A percentile compares a stretch with the other conserved stretches of the same genome.
These are phyloP conservation scores for Colletotrichum sp. DNA, from an alignment of 2,329 filamentous ascomycete genomes.

Conservation along the genomic window DNA sequence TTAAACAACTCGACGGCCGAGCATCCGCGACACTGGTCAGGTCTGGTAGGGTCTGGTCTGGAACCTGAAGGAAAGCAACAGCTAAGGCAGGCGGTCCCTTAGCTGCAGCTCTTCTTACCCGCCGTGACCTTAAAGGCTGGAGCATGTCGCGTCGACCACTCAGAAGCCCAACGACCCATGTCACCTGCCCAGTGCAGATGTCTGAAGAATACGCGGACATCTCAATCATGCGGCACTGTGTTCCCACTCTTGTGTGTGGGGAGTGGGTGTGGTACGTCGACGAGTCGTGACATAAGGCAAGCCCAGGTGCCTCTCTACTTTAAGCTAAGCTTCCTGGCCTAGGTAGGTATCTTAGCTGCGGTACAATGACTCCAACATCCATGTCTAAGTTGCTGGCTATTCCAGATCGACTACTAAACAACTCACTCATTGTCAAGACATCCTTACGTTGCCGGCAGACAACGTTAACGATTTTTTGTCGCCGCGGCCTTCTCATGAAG, in stretches of 20 bases:
- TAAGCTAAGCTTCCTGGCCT: neutral
- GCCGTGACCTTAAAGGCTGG: neutral
- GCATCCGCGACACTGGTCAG: neutral
- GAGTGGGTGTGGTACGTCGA: neutral
- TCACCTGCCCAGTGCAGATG: neutral
- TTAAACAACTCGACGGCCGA: neutral
- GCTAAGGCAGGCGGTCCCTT: neutral
- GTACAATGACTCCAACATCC: neutral
- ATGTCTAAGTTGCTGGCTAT: neutral
- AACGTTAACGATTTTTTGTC: neutral
- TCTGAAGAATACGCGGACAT: neutral
- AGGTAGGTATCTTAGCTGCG: neutral
- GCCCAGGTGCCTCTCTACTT: neutral
- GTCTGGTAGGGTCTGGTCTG: neutral
- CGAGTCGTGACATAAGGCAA: neutral
- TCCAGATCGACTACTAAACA: neutral
- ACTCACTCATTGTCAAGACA: neutral
- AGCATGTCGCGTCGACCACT: constrained; percentile 11
- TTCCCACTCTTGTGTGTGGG: neutral
- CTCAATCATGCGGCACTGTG: neutral
- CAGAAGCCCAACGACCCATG: neutral
- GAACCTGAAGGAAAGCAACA: neutral
- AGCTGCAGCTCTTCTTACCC: neutral
- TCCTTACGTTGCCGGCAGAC: neutral
- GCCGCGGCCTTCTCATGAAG: neutral